Evolutionary conservation across 2,329 filamentous ascomycete genomes (phyloP).

Genomic region (Fusarium camptoceras): DNA sequence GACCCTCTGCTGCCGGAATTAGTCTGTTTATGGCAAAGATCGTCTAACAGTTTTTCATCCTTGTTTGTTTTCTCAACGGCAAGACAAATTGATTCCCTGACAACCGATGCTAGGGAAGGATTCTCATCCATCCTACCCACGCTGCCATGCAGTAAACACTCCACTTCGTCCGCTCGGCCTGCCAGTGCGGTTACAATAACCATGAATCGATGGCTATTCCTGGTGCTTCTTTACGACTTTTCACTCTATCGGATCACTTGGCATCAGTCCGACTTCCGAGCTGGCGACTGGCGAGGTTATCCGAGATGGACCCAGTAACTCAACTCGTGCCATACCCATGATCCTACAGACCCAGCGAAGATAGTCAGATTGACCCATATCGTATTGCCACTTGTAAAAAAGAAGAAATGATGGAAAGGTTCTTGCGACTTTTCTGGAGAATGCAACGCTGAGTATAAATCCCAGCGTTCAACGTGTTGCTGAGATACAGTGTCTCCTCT

Average conservation of each 20-base stretch:
- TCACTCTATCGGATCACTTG: constrained; percentile 16
- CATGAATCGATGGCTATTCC: neutral
- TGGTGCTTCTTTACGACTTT: neutral
- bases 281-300: constrained; percentile 3
- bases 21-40: constrained; percentile 16
- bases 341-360: constrained; percentile 4
- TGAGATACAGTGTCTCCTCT: neutral
- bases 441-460: constrained; percentile 31
- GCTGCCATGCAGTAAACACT: constrained; percentile 5
- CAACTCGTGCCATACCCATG: neutral
- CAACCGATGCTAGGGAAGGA: constrained; percentile 7
- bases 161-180: constrained; percentile 12
- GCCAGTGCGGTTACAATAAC: neutral
- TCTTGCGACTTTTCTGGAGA: constrained; percentile 1
- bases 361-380: constrained; percentile 7
- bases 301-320: neutral
- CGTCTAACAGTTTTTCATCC: neutral
- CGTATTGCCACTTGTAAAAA: constrained; percentile 8
- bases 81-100: neutral
- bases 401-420: neutral
- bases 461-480: neutral
- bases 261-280: constrained; percentile 34
- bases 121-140: constrained; percentile 19
- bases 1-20: constrained; percentile 13
- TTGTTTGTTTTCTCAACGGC: constrained; percentile 4